Conservation (phyloP, 768 basidiomycete species). For the Dentipellis sp. region DNA sequence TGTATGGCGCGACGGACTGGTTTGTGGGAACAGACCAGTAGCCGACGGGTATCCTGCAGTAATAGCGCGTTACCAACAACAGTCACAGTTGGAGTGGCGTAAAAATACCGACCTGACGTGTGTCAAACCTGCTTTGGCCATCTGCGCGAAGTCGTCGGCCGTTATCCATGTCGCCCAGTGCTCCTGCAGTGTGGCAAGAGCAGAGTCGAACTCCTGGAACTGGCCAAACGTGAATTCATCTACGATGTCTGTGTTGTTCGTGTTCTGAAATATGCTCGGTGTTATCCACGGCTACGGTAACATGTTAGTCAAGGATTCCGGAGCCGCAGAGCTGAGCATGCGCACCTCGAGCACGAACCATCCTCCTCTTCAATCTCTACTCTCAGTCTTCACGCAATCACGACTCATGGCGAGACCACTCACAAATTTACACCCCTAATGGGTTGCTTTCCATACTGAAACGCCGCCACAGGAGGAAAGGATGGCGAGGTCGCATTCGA, state of each 20-base stretch:
- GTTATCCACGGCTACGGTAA: conserved; percentile 63
- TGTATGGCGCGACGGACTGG: conserved; percentile 43
- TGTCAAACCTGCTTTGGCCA: conserved; percentile 57
- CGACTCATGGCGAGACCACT: conserved; percentile 18
- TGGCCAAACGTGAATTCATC: conserved; percentile 59
- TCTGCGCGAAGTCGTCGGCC: conserved; percentile 59
- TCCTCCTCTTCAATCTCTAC: conserved; percentile 34
- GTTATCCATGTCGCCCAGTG: conserved; percentile 66
- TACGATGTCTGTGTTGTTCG: conserved; percentile 42
- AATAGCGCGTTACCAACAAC: background rate
- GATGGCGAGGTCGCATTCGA: conserved; percentile 14
- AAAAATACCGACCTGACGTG: conserved; percentile 47
- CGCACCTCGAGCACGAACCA: conserved; percentile 56
- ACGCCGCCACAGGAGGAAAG: conserved; percentile 25
- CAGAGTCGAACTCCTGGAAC: conserved; percentile 34
- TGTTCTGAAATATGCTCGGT: conserved; percentile 61
- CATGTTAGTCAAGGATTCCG: background rate
- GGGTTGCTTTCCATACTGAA: conserved; percentile 29
- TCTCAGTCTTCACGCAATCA: background rate
- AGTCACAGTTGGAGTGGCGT: background rate
- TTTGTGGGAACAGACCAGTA: conserved; percentile 76
- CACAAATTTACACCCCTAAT: conserved; percentile 58
- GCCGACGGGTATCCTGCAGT: conserved; percentile 53
- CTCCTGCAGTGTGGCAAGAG: conserved; percentile 32
- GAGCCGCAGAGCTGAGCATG: background rate